Evolutionary conservation across 1,284 basidiomycete genomes (phyloP).

Genomic region (Austroboletus niveus): DNA sequence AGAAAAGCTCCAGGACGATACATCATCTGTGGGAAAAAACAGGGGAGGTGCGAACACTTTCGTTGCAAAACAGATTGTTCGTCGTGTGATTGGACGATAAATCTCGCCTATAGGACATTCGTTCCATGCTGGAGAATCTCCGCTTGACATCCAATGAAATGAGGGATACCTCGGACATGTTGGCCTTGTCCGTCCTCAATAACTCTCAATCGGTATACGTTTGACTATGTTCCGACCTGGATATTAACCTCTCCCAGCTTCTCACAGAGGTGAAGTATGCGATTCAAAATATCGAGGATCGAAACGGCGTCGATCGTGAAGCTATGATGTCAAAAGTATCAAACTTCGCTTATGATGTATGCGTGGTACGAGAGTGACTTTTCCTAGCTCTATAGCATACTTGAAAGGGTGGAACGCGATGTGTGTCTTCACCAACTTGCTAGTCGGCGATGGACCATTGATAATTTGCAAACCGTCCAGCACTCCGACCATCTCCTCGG

Average conservation of each 20-base stretch:
- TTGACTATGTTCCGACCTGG: background rate
- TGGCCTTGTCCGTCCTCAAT: constrained; percentile 15
- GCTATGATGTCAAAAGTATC: constrained; percentile 26
- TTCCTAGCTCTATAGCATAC: constrained; percentile 23
- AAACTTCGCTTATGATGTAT: background rate
- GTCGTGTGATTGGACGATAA: constrained; percentile 1
- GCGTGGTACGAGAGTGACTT: constrained; percentile 13
- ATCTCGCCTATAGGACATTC: constrained; percentile 31
- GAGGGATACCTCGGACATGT: constrained; percentile 17
- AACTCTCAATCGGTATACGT: constrained; percentile 20
- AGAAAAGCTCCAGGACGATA: constrained; percentile 35
- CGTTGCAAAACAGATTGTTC: background rate
- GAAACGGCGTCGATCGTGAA: constrained; percentile 18
- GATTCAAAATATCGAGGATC: constrained; percentile 21
- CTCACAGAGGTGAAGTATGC: constrained; percentile 20
- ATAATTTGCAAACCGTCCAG: constrained; percentile 13
- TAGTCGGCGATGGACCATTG: background rate
- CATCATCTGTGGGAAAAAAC: constrained; percentile 27
- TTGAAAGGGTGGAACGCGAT: constrained; percentile 23
- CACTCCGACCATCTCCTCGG: constrained; percentile 30
- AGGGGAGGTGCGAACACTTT: constrained; percentile 28
- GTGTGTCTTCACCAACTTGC: constrained; percentile 16
- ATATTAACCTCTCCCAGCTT: constrained; percentile 21
- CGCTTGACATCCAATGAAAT: constrained; percentile 22
- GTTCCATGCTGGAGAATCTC: constrained; percentile 24